A percentile compares a stretch with the other conserved stretches of the same genome.
phyloP scores from a whole-genome alignment of 345 rosid genomes.

The Brassica nigra region DNA sequence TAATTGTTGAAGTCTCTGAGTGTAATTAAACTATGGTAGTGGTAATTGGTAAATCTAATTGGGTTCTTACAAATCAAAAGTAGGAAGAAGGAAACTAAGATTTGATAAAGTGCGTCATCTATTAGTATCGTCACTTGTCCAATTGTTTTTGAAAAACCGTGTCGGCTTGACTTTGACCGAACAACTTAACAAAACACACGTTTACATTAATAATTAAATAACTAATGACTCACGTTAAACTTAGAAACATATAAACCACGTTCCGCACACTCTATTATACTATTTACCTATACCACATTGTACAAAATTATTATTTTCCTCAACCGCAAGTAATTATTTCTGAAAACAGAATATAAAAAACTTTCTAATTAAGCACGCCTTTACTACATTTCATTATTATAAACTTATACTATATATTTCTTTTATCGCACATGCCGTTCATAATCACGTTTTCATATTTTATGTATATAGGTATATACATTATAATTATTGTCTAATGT shows the following conservation, averaged over 20 bases:
- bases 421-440: neutral
- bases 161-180: constrained; percentile 44
- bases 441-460: neutral
- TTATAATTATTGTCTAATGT: neutral
- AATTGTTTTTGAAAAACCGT: constrained; percentile 30
- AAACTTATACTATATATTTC: neutral
- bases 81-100: neutral
- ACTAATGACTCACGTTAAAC: constrained; percentile 9
- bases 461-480: neutral
- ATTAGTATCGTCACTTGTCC: constrained; percentile 15
- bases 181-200: constrained; percentile 25
- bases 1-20: neutral
- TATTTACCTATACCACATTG: neutral
- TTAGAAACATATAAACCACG: constrained; percentile 36
- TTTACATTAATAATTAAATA: neutral
- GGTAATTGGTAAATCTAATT: neutral
- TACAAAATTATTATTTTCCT: neutral
- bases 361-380: constrained; percentile 11
- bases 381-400: constrained; percentile 11
- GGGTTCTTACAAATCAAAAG: constrained; percentile 1
- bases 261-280: constrained; percentile 36
- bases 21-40: neutral
- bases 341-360: neutral
- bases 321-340: neutral
- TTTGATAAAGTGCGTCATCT: constrained; percentile 25